Evolutionary conservation across 495 filamentous ascomycete species (phyloP).

Genomic region (Evernia prunastri): DNA sequence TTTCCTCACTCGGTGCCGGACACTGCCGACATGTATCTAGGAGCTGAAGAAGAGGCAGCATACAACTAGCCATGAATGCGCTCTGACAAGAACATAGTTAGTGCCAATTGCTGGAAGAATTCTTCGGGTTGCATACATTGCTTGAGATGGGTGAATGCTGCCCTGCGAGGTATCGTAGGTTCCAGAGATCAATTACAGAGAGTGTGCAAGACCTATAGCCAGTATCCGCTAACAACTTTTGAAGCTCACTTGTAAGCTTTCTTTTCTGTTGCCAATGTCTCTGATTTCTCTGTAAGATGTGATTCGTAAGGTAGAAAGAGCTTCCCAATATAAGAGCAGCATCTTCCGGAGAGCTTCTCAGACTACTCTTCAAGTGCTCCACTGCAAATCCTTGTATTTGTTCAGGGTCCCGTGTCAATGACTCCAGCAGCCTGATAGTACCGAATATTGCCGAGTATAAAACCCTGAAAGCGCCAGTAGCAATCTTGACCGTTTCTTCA

Average conservation of each 20-base stretch:
- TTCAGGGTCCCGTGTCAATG: conserved; percentile 6
- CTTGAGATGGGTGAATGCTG: conserved; percentile 38
- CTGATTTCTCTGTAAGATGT: conserved; percentile 5
- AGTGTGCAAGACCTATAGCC: conserved; percentile 7
- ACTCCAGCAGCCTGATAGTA: conserved; percentile 12
- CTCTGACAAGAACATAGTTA: conserved; percentile 12
- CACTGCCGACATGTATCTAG: conserved; percentile 19
- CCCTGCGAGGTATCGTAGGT: conserved; percentile 36
- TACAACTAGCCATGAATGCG: conserved; percentile 25
- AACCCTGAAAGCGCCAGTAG: background rate
- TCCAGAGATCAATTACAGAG: conserved; percentile 41
- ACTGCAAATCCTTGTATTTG: conserved; percentile 35
- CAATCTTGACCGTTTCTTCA: background rate
- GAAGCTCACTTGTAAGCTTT: background rate
- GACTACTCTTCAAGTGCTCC: conserved; percentile 47
- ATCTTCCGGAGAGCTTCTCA: conserved; percentile 43
- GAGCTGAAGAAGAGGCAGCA: conserved; percentile 28
- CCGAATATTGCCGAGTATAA: conserved; percentile 15
- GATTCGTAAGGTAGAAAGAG: conserved; percentile 16
- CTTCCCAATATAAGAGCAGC: conserved; percentile 42
- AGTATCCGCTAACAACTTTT: background rate
- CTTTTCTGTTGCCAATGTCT: background rate
- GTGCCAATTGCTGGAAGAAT: background rate
- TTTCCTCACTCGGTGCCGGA: background rate
- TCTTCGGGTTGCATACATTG: conserved; percentile 31